Base-by-base conservation (phyloP, 352 stramenopile species). In the Phytophthora ramorum region DNA sequence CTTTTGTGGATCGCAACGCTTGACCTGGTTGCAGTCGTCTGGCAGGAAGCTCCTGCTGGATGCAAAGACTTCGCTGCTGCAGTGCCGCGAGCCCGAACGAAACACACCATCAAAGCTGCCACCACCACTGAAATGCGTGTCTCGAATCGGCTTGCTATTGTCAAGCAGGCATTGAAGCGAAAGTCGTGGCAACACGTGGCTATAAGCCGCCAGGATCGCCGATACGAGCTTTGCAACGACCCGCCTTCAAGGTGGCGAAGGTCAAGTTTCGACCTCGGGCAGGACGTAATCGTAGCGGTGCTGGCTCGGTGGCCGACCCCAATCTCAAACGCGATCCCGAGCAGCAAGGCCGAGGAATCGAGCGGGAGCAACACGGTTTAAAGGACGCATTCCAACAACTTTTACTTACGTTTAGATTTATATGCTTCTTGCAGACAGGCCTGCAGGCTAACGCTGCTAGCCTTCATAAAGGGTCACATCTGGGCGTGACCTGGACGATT, bases 401-500 rank as follows among this genome's bases (percentile, higher is more conserved):
- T 45, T 45, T 47, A 47, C 41, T 47, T 26, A 63, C 46, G 35
- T 47, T 69, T 73, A 66, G 34, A 40, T 63, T 73, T 52, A 73
- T 69, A 68, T 59, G 51, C 51, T 59, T 52, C 48, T 66, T 55
- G 64, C 58, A 64, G 51, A 64, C 44, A 65, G 41, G 48, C 8
- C 54, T 59, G 22, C 16, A 57, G 43, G 8, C 41, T 26, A 24
- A 38, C 14, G 34, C 34, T 24, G 41, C 44, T 70, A 73, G 43
- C 47, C 58, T 20, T 70, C 63, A 50, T 63, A 76, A 30, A 70
- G 69, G 28, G 57, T 76, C 41, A 73, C 50, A 34, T 70, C 41
- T 26, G 64, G 63, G 13, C 69, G 63, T 16, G 57, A 63, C 49
- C 44, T 57, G 35, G 46, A 55, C 14, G 53, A 70, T 35, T 62